Evolutionary conservation across 495 filamentous ascomycete genomes (phyloP), one percentile per base, ranked within the genome.

Genomic region (Penicillium antarcticum): DNA sequence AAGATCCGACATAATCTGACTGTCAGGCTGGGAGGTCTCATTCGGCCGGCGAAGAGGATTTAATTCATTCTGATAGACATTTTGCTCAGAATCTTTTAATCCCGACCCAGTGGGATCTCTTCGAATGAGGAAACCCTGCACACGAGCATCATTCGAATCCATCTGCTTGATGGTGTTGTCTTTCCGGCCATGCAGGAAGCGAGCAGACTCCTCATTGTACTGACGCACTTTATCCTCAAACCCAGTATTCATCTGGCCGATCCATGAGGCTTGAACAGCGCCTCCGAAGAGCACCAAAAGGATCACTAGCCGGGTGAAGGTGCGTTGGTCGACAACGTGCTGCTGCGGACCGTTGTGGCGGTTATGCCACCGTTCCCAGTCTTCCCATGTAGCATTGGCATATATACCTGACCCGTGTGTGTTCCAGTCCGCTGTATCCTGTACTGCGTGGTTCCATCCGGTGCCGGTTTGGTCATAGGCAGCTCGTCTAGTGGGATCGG

Each of bases 331-430:
- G 51, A 75, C 68, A 8, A 87, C 73, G 59, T 80, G 87, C 33
- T 86, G 63, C n/a, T 86, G 79, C 41, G 80, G 70, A 9, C 53
- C 67, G 40, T 85, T 81, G 36, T 79, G 70, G 35, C 82, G 74
- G 18, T 81, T 73, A 57, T 89, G 81, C 87, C 88, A 98, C 35
- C 77, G 78, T 71, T 98, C 92, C 94, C 95, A 98, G 64, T 98
- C 95, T 62, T 98, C 94, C 94, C 94, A 98, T 0, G 92, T 98
- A 11, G 90, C 95, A 62, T 97, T 97, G 51, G 76, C 73, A 61
- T 81, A 84, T 18, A 92, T 84, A 3, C 55, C 54, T 33, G 65
- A 72, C 43, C 64, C 75, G 58, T 48, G 70, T 39, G 51, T 64
- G 40, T 50, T 74, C 64, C 52, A 53, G 4, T 48, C 56, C 19